Evolutionary conservation across 192 early-diverging fungal genomes (phyloP).

Genomic region (Lunasporangiospora selenospora): DNA sequence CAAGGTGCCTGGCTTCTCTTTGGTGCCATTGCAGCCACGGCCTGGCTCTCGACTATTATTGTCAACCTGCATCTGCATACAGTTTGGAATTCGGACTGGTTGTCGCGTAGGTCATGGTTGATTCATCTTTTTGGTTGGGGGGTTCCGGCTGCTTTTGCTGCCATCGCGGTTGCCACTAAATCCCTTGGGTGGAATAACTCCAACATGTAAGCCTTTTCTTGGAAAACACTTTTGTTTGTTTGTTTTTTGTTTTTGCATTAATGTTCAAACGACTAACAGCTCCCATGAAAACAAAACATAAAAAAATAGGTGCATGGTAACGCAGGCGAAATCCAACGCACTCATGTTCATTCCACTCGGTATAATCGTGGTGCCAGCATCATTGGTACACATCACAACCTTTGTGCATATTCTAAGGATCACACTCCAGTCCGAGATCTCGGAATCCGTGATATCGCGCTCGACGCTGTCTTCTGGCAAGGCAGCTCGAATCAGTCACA

Average conservation of each 20-base stretch:
- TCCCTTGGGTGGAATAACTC: slow-evolving; percentile 56
- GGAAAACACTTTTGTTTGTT: neutral
- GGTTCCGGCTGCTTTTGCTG: slow-evolving; percentile 50
- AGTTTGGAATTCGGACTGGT: slow-evolving; percentile 58
- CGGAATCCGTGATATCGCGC: slow-evolving; percentile 35
- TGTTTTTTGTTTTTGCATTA: neutral
- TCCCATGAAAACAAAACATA: no score
- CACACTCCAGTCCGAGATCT: slow-evolving; percentile 41
- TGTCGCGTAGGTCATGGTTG: slow-evolving; percentile 21
- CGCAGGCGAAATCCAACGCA: slow-evolving; percentile 11
- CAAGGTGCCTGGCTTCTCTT: slow-evolving; percentile 54
- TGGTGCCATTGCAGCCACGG: slow-evolving; percentile 39
- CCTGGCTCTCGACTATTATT: slow-evolving; percentile 54
- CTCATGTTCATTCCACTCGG: slow-evolving; percentile 58
- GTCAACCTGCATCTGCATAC: slow-evolving; percentile 57
- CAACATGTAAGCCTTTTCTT: slow-evolving; percentile 47
- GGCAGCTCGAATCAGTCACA: slow-evolving; percentile 42
- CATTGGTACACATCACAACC: slow-evolving; percentile 52
- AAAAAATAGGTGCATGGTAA: slow-evolving; percentile 42
- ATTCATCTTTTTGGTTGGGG: slow-evolving; percentile 42
- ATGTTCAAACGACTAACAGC: neutral
- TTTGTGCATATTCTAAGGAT: slow-evolving; percentile 57
- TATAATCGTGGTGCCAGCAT: slow-evolving; percentile 49
- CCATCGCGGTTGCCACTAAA: slow-evolving; percentile 46
- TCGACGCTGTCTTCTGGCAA: slow-evolving; percentile 34